Evolutionary conservation across 208 protist genomes (phyloP).

Genomic region (Acanthamoeba lenticulata): DNA sequence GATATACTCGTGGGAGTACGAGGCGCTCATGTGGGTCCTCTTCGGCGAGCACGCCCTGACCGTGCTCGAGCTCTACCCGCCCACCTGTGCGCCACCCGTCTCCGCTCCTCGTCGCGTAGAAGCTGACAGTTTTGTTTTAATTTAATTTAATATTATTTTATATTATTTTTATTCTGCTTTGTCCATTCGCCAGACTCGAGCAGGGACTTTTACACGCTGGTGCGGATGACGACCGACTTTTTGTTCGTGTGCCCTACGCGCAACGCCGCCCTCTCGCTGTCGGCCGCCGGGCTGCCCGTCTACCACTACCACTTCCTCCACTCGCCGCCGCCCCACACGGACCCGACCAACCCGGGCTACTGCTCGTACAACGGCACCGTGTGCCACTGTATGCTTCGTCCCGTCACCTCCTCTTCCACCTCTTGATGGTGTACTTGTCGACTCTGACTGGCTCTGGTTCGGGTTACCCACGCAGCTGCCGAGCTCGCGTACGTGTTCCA

Average conservation of each 20-base stretch:
- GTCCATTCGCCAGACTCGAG: neutral
- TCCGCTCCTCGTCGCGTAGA: neutral
- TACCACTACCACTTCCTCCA: constrained; percentile 15
- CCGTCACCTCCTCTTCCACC: neutral
- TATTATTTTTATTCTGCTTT: neutral
- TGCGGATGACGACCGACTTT: constrained; percentile 21
- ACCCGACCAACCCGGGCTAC: neutral
- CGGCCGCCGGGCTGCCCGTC: neutral
- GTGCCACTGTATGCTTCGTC: neutral
- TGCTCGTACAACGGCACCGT: neutral
- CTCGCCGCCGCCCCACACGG: neutral
- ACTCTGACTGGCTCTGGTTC: neutral
- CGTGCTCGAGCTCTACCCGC: constrained; percentile 7
- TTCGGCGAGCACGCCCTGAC: neutral
- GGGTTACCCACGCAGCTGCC: neutral
- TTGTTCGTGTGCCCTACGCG: constrained; percentile 48
- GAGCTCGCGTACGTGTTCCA: constrained; percentile 8
- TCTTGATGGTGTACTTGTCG: neutral
- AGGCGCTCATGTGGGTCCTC: neutral
- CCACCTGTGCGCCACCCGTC: neutral
- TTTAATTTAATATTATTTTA: neutral
- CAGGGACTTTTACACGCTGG: constrained; percentile 32
- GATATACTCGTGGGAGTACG: constrained; percentile 1
- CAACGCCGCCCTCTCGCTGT: neutral
- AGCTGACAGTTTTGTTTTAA: neutral